phyloP scores from a whole-genome alignment of 2,329 filamentous ascomycete species.

The Penicillium sp. region DNA sequence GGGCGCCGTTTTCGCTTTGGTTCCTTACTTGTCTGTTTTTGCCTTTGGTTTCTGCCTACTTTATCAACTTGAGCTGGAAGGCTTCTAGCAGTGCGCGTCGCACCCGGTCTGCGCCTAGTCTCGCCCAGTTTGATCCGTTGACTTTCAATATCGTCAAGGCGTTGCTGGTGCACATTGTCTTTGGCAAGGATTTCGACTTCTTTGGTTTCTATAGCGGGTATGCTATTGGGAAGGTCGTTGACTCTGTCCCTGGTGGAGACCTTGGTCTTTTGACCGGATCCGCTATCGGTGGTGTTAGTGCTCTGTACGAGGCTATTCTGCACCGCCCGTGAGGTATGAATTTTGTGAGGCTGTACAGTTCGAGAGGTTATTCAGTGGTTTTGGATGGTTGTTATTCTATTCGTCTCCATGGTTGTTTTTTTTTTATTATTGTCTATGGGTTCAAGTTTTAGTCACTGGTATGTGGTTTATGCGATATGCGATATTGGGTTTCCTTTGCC shows the following conservation, averaged over 20 bases:
- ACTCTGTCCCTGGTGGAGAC: constrained; percentile 33
- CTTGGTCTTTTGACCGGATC: constrained; percentile 35
- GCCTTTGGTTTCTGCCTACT: constrained; percentile 68
- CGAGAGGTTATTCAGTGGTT: not conserved
- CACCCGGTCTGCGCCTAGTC: constrained; percentile 19
- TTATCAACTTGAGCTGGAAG: constrained; percentile 71
- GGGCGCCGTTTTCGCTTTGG: constrained; percentile 74
- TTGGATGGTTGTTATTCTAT: not conserved
- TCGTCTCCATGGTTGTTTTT: not conserved
- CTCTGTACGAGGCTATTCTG: constrained; percentile 42
- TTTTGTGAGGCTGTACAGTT: constrained; percentile 14
- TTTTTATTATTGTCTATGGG: constrained; percentile 7
- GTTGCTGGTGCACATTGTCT: constrained; percentile 70
- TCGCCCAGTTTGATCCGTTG: constrained; percentile 61
- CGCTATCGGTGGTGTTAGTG: constrained; percentile 35
- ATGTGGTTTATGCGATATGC: constrained; percentile 20
- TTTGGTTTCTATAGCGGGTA: constrained; percentile 30
- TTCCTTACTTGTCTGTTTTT: constrained; percentile 60
- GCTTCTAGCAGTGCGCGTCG: constrained; percentile 25
- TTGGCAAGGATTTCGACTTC: constrained; percentile 45
- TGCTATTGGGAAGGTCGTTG: constrained; percentile 33
- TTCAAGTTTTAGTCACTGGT: constrained; percentile 11
- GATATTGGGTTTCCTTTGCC: constrained; percentile 8
- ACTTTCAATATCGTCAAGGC: constrained; percentile 86
- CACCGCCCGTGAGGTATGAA: constrained; percentile 27